Conservation (phyloP, 2,329 filamentous ascomycete species). For the Aspergillus ustus region DNA sequence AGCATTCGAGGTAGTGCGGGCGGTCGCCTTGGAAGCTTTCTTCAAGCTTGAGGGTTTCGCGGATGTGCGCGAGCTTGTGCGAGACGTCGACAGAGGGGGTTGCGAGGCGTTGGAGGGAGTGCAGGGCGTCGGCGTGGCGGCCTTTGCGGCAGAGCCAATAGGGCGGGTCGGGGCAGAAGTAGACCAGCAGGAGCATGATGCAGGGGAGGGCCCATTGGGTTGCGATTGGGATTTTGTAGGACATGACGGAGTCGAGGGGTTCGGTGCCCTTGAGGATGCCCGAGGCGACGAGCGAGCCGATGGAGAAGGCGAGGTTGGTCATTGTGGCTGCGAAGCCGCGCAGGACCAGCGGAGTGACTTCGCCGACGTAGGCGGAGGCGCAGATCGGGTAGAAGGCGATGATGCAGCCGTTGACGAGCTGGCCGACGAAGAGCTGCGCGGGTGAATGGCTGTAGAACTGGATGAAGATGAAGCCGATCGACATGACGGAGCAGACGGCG, state of each 20-base stretch:
- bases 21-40: conserved; percentile 20
- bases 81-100: conserved; percentile 26
- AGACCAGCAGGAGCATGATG: conserved; percentile 26
- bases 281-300: conserved; percentile 38
- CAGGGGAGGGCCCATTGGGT: conserved; percentile 31
- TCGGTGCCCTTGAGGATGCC: conserved; percentile 34
- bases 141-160: conserved; percentile 32
- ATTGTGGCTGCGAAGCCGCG: conserved; percentile 36
- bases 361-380: conserved; percentile 45
- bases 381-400: conserved; percentile 66
- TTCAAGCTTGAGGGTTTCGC: conserved; percentile 34
- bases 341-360: conserved; percentile 36
- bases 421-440: conserved; percentile 61
- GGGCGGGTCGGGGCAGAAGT: conserved; percentile 32
- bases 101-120: conserved; percentile 26
- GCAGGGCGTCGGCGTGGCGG: conserved; percentile 24
- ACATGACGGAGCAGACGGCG: conserved; percentile 29
- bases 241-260: conserved; percentile 20
- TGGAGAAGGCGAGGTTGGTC: conserved; percentile 37
- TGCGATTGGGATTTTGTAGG: conserved; percentile 34
- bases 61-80: conserved; percentile 33
- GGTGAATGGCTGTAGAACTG: conserved; percentile 66
- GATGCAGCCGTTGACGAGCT: conserved; percentile 65
- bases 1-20: conserved; percentile 30
- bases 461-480: conserved; percentile 61